A percentile compares a stretch with the other conserved stretches of the same genome.
phyloP scores from a whole-genome alignment of 2,329 filamentous ascomycete genomes.

The Fusarium algeriense region DNA sequence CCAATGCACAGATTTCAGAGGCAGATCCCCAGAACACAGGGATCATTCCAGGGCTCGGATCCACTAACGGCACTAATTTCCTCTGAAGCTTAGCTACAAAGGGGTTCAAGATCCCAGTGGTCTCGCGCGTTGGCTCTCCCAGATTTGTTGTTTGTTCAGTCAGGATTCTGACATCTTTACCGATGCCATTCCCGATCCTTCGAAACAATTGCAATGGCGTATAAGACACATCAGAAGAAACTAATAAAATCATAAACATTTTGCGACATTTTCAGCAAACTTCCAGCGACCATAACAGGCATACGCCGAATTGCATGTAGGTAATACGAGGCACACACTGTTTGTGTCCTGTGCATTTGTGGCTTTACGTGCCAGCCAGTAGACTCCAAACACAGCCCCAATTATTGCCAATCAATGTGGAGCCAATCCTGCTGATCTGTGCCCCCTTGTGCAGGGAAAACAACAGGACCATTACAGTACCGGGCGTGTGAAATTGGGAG shows the following conservation, averaged over 20 bases:
- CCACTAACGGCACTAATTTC: background rate
- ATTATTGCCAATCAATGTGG: conserved; percentile 1
- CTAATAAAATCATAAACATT: too few relatives aligned
- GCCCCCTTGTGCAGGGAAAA: background rate
- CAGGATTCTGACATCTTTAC: background rate
- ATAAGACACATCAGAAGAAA: too few relatives aligned
- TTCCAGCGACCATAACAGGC: background rate
- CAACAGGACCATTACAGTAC: background rate
- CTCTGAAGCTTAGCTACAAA: background rate
- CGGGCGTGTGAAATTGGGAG: conserved; percentile 10
- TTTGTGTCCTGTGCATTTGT: background rate
- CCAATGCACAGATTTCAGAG: background rate
- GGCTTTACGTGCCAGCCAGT: background rate
- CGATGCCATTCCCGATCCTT: too few relatives aligned
- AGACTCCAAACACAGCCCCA: background rate
- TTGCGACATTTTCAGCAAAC: background rate
- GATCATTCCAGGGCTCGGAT: background rate
- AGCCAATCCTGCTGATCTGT: background rate
- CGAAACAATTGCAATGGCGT: too few relatives aligned
- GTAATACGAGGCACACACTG: background rate
- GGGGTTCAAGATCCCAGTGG: background rate
- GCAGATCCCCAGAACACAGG: background rate
- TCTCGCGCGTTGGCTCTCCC: background rate
- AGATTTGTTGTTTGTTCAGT: background rate
- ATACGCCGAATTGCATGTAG: background rate